Conservation (phyloP, 1,284 basidiomycete species). For the Austroboletus olivaceoglutinosus region DNA sequence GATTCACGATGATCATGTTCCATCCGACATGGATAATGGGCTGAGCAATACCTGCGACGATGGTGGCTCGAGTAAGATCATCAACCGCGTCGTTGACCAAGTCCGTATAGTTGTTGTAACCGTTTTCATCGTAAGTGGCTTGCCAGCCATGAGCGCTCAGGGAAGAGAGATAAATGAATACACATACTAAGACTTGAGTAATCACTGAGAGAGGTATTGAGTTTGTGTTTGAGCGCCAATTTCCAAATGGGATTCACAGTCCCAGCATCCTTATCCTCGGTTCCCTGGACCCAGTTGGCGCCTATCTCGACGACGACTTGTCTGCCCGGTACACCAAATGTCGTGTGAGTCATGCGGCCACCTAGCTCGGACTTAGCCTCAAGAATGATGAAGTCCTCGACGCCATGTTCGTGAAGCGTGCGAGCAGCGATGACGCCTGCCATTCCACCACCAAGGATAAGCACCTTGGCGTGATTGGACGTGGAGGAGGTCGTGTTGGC, state of each 20-base stretch:
- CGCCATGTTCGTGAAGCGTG: constrained; percentile 53
- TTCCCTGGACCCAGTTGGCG: constrained; percentile 73
- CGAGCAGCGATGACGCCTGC: constrained; percentile 65
- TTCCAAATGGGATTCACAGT: constrained; percentile 59
- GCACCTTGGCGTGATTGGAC: constrained; percentile 34
- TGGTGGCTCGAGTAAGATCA: constrained; percentile 41
- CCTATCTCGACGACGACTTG: constrained; percentile 56
- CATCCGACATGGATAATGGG: neutral
- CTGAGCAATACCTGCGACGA: constrained; percentile 39
- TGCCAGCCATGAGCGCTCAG: neutral
- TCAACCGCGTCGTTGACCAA: constrained; percentile 42
- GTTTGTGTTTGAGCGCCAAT: constrained; percentile 57
- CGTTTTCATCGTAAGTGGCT: constrained; percentile 54
- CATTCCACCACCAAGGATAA: constrained; percentile 64
- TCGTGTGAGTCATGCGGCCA: constrained; percentile 53
- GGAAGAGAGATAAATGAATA: neutral
- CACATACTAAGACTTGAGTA: constrained; percentile 50
- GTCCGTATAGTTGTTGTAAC: constrained; percentile 46
- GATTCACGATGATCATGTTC: neutral
- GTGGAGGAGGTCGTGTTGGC: constrained; percentile 1
- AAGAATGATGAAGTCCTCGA: constrained; percentile 59
- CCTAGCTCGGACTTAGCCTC: constrained; percentile 62
- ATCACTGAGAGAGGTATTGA: constrained; percentile 48
- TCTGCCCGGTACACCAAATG: constrained; percentile 41
- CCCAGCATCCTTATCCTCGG: constrained; percentile 48